phyloP scores from a whole-genome alignment of 768 basidiomycete species.

The Calocybe cyanea region DNA sequence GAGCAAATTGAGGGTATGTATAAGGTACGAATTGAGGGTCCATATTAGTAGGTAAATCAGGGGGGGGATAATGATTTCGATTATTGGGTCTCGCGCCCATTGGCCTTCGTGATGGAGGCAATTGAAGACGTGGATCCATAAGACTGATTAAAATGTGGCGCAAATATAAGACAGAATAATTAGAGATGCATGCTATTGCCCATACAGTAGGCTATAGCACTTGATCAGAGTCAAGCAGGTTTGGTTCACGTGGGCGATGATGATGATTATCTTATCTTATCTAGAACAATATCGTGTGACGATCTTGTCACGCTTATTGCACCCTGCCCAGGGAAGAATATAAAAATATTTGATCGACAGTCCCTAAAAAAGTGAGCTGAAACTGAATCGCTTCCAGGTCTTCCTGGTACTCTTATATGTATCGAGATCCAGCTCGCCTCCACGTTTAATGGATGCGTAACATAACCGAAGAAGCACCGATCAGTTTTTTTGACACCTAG shows the following conservation, averaged over 20 bases:
- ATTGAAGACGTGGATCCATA: constrained; percentile 9
- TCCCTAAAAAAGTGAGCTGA: constrained; percentile 14
- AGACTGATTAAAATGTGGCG: not conserved
- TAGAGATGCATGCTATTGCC: not conserved
- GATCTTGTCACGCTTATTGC: not conserved
- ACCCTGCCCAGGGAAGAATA: too few species aligned
- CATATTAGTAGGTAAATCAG: constrained; percentile 23
- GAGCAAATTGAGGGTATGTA: constrained; percentile 37
- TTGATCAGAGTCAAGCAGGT: constrained; percentile 11
- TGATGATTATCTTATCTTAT: constrained; percentile 13
- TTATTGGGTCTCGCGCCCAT: constrained; percentile 24
- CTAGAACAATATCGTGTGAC: not conserved
- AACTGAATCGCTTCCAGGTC: constrained; percentile 4
- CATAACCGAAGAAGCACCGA: constrained; percentile 22
- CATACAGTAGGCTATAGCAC: constrained; percentile 3
- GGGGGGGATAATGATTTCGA: constrained; percentile 20
- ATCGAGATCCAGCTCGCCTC: constrained; percentile 21
- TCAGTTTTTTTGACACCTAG: constrained; percentile 16
- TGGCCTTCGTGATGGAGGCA: constrained; percentile 26
- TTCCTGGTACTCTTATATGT: constrained; percentile 13
- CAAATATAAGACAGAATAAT: not conserved
- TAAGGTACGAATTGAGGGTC: constrained; percentile 37
- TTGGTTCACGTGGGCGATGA: constrained; percentile 8
- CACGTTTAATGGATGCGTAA: constrained; percentile 19
- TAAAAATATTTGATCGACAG: constrained; percentile 9